Conservation (phyloP, 2,329 filamentous ascomycete genomes). For the Venturia carpophila region DNA sequence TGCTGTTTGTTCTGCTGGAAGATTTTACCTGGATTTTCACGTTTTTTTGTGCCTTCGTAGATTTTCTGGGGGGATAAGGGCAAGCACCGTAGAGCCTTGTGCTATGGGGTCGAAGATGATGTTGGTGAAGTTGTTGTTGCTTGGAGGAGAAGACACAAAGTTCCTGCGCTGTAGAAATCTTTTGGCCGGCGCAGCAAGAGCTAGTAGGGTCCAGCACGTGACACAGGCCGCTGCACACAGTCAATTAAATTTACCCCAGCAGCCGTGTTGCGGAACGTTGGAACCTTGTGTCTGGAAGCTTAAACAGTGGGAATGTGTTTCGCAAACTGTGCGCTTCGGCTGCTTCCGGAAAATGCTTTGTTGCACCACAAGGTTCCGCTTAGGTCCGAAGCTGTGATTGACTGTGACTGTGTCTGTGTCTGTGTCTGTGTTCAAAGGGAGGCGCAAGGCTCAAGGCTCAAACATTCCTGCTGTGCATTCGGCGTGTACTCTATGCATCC, state of each 20-base stretch:
- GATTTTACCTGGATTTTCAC: conserved; percentile 30
- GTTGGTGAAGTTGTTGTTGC: conserved; percentile 15
- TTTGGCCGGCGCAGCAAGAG: background rate
- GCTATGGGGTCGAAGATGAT: conserved; percentile 13
- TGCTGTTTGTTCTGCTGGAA: background rate
- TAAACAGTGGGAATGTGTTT: background rate
- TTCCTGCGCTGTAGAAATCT: conserved; percentile 2
- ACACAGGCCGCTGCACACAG: background rate
- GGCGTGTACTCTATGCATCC: background rate
- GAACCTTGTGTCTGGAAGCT: background rate
- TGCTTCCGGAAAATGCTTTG: background rate
- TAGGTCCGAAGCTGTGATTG: too few relatives aligned
- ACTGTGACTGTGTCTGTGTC: too few relatives aligned
- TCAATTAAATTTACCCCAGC: background rate
- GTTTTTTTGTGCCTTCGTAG: conserved; percentile 31
- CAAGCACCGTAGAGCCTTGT: conserved; percentile 17
- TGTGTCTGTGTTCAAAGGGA: background rate
- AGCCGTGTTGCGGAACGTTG: background rate
- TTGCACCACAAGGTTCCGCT: background rate
- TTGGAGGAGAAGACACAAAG: conserved; percentile 7
- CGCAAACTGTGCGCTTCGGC: background rate
- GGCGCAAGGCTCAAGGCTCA: background rate
- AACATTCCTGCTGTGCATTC: background rate
- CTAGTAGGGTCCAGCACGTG: background rate
- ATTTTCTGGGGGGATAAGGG: conserved; percentile 23